Evolutionary conservation across 305 asterid species (phyloP), one percentile per base, ranked within the genome.

Genomic region (Fraxinus angustifolia): DNA sequence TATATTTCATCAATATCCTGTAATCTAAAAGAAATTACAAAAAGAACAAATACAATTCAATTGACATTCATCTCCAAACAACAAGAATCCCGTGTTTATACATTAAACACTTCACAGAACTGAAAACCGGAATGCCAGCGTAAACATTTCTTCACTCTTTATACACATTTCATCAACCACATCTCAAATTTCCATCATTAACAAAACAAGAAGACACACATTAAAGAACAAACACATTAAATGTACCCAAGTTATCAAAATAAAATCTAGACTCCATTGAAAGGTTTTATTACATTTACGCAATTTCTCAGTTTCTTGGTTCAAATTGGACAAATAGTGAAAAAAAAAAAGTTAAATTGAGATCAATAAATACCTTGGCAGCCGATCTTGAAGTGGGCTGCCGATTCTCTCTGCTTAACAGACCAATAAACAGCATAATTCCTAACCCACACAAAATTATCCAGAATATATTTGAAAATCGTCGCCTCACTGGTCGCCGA

Each of bases 401-500:
- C 45, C 72, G 87, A 76, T 75, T 76, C 67, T 83, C 86, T 79
- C 88, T 81, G 58, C 87, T 83, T 14, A 87, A 80, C 87, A 85
- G 45, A 80, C 80, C 79, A 68, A 87, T 87, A 36, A 85, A 80
- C 36, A 87, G 85, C 67, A 87, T 78, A 79, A 85, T 75, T 2
- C 73, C 70, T 40, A 87, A 79, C 78, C 87, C 90, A 80, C 77
- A 77, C 12, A 87, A 73, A 8, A 86, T 83, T 14, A 85, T 23
- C 88, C 88, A 87, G 31, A 87, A 82, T 0, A 85, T 84, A 70
- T 85, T 85, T 12, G 88, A 85, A 36, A 81, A 67, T 30, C 87
- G 83, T 78, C 88, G 86, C 82, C 86, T 50, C 36, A 31, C 83
- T n/a, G 88, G 87, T 33, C 90, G 88, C 67, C 90, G 87, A 81